Evolutionary conservation across 371 early-diverging fungal species (phyloP), one percentile per base, ranked within the genome.

Genomic region (Syncephalastrum monosporum): DNA sequence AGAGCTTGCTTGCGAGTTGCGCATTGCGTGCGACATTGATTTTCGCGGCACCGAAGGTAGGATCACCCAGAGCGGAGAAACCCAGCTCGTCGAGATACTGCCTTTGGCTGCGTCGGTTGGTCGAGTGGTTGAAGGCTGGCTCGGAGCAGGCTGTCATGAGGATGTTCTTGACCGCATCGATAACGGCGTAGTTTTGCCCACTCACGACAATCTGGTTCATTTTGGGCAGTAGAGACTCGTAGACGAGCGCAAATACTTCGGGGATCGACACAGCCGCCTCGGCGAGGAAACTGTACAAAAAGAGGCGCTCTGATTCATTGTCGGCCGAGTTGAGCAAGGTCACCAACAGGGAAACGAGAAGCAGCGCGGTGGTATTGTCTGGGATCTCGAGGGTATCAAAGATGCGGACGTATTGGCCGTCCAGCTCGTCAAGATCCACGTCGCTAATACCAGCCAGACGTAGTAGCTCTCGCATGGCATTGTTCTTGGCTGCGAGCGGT

Each of bases 301-400:
- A 91, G 49, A 89, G 60, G 4, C 82, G 73, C 73, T 96, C 95
- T 10, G 87, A 77, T 59, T 96, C 95, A 21, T 83, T 84, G 56
- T 95, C 94, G 7, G 91, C 82, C 50, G 83, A 82, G 67, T 94
- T 88, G 48, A 96, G 73, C 77, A 96, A 79, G 0, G 88, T 87
- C 6, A 90, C 89, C 67, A 94, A 68, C 51, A 93, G 61, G 5
- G 92, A 87, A 14, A 91, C 85, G 17, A 90, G 71, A 54, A 94
- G 66, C 16, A 91, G 71, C 8, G 92, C 87, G 7, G 74, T 88
- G 15, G 83, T 84, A 56, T 83, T 79, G 67, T 87, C 83, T 0
- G 88, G 85, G 47, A 88, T 87, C n/a, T 84, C 82, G 4, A 86
- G 60, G 41, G 79, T 79, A 63, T 87, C 88, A 67, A 90, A 86